Evolutionary conservation across 768 basidiomycete genomes (phyloP).

Genomic region (Boletus subcaerulescens): DNA sequence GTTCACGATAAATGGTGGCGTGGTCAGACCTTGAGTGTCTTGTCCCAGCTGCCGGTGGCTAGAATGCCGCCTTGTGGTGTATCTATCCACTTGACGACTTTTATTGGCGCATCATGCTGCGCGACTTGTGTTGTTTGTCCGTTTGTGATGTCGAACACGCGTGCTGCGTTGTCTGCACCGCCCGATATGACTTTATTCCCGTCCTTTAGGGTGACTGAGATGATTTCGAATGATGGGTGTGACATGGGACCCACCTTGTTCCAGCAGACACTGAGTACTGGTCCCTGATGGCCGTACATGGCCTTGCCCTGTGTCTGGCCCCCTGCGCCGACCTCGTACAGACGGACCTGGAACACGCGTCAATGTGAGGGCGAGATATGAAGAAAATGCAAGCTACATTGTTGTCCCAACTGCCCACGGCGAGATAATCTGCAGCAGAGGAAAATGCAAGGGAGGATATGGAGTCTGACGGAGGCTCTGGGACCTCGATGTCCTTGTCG

Average conservation of each 20-base stretch:
- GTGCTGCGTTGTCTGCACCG: slow-evolving; percentile 93
- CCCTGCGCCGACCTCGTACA: slow-evolving; percentile 83
- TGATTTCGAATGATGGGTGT: slow-evolving; percentile 1
- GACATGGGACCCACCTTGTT: slow-evolving; percentile 56
- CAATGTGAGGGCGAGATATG: background rate
- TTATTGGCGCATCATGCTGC: slow-evolving; percentile 87
- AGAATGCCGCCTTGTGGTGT: slow-evolving; percentile 71
- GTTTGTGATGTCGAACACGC: slow-evolving; percentile 87
- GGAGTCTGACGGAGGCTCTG: slow-evolving; percentile 80
- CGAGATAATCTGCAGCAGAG: slow-evolving; percentile 81
- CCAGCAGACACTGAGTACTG: slow-evolving; percentile 88
- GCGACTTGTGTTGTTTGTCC: slow-evolving; percentile 82
- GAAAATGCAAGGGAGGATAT: slow-evolving; percentile 86
- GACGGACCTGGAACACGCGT: slow-evolving; percentile 60
- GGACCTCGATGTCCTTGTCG: slow-evolving; percentile 80
- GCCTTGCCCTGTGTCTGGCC: slow-evolving; percentile 88
- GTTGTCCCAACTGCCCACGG: slow-evolving; percentile 93
- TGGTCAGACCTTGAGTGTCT: slow-evolving; percentile 77
- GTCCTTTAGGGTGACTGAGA: slow-evolving; percentile 47
- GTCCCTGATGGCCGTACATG: slow-evolving; percentile 87
- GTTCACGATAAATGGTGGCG: background rate
- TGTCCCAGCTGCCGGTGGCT: slow-evolving; percentile 97
- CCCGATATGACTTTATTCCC: slow-evolving; percentile 90
- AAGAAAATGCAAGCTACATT: slow-evolving; percentile 47
- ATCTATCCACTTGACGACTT: slow-evolving; percentile 78